These are phyloP conservation scores for Stagonosporopsis chrysanthemi DNA, from an alignment of 2,329 filamentous ascomycete genomes.

Conservation along the genomic window DNA sequence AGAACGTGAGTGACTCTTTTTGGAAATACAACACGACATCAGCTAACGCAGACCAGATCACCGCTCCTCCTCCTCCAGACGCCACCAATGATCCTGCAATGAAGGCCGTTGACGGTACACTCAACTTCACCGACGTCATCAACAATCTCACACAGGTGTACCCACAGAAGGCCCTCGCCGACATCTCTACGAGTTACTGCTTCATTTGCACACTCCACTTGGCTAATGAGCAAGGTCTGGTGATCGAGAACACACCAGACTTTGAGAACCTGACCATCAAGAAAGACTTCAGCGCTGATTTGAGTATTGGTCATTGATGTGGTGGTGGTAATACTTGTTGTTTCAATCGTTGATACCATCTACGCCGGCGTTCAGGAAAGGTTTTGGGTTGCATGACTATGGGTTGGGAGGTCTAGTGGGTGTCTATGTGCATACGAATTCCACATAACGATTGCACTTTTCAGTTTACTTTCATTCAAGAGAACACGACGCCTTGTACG, in stretches of 20 bases:
- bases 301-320: constrained; percentile 35
- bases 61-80: constrained; percentile 25
- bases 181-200: constrained; percentile 92
- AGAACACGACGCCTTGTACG: background rate
- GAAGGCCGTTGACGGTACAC: constrained; percentile 59
- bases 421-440: constrained; percentile 6
- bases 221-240: constrained; percentile 89
- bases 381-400: background rate
- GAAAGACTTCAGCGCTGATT: constrained; percentile 55
- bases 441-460: background rate
- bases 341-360: constrained; percentile 11
- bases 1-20: constrained; percentile 44
- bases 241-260: constrained; percentile 70
- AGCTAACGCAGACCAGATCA: constrained; percentile 30
- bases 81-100: constrained; percentile 38
- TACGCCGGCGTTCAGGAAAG: constrained; percentile 6
- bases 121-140: constrained; percentile 93
- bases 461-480: background rate
- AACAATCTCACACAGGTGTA: constrained; percentile 88
- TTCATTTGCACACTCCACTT: constrained; percentile 93
- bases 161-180: constrained; percentile 82
- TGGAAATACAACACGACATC: background rate
- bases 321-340: background rate
- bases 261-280: constrained; percentile 59
- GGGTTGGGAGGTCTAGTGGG: background rate